These are phyloP conservation scores for Populus hybrid DNA, from an alignment of 441 rosid genomes.

Conservation along the genomic window DNA sequence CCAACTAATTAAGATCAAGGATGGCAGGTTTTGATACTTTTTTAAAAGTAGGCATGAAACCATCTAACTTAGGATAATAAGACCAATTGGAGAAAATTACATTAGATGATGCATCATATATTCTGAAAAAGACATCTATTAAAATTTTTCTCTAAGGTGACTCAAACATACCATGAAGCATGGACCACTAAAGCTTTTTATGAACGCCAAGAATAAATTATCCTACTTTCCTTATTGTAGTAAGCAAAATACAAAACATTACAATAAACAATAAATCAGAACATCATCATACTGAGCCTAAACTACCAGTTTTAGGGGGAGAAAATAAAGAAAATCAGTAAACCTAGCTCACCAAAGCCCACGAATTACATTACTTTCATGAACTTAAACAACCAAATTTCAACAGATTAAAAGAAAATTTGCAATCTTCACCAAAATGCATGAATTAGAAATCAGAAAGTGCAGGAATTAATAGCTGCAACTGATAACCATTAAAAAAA, in stretches of 20 bases:
- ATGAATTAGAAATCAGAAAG: slow-evolving; percentile 1
- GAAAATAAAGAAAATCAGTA: not conserved
- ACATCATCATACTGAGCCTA: not conserved
- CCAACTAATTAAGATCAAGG: not conserved
- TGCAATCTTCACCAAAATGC: not conserved
- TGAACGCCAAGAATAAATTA: not conserved
- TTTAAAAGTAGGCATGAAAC: not conserved
- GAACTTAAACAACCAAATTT: not conserved
- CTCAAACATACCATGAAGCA: not conserved
- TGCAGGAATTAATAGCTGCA: not conserved
- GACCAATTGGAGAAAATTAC: not conserved
- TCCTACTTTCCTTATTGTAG: not conserved
- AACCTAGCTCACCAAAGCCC: not conserved
- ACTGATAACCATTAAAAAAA: slow-evolving; percentile 5
- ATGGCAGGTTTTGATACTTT: not conserved
- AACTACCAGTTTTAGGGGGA: not conserved
- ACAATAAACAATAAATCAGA: not conserved
- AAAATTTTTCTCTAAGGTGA: not conserved
- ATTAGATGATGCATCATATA: not conserved
- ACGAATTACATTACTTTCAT: not conserved
- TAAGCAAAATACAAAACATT: too few species aligned
- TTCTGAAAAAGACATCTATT: not conserved
- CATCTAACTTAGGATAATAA: not conserved
- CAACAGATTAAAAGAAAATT: not conserved
- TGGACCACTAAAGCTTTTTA: not conserved